Base-by-base conservation (phyloP, 2,329 filamentous ascomycete species). In the Hypomyces perniciosus region DNA sequence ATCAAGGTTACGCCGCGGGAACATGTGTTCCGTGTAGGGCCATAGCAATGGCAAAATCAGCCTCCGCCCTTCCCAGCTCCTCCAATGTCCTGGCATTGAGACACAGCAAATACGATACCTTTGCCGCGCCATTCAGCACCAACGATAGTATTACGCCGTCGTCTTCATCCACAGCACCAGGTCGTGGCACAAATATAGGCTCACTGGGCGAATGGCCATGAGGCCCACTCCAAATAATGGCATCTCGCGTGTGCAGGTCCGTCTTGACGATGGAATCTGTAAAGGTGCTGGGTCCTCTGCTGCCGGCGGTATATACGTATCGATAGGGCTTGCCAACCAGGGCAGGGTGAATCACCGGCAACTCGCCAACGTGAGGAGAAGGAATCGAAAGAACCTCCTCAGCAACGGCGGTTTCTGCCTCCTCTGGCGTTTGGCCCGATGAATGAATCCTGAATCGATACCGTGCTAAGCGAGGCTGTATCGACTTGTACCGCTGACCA, bases 191-290 rank as follows among this genome's bases (percentile, higher is more conserved):
- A 54, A 88, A 89, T 31, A 89, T 81, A 0, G 84, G 73, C 64
- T 89, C 86, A 2, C 85, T 80, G 0, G 86, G 85, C 0, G 82
- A 84, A 58, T 88, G 83, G 0, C 77, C 82, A 1, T 68, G 62
- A 0, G 72, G 71, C 0, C 72, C 72, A 8, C 77, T 72, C 85
- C 85, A 89, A 53, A 78, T 70, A 4, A 77, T 54, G 0, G 72
- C 70, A 29, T 73, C 71, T 8, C 76, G 68, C 0, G 77, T 83
- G 8, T 68, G 58, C 4, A 80, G 71, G 60, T 90, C 84, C 13
- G 81, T 84, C 66, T 89, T 89, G 57, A 76, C 74, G 29, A 89
- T 70, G 0, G 74, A 75, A 58, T 89, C 85, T 44, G 83, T 68
- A 37, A 86, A 71, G 0, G 80, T 79, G 37, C 78, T 82, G 40